Evolutionary conservation across 2,329 filamentous ascomycete genomes (phyloP).

Genomic region (Aspergillus sp.): DNA sequence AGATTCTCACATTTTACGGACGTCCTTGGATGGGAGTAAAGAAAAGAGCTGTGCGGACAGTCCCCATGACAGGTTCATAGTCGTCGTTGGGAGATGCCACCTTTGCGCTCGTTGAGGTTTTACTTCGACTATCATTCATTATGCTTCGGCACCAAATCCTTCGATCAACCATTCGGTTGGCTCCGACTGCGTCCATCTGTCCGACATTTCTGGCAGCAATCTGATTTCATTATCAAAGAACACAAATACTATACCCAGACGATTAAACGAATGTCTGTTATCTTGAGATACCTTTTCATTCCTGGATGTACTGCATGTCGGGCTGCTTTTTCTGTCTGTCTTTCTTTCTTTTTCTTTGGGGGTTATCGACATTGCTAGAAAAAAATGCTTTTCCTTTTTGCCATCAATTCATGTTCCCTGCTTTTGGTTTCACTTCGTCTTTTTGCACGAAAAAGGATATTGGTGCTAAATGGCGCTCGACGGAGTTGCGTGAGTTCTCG

Average conservation of each 20-base stretch:
- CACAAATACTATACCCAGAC: not conserved
- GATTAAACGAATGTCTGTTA: not conserved
- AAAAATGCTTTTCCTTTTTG: too few species aligned
- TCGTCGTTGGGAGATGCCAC: slow-evolving; percentile 56
- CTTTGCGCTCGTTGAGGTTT: slow-evolving; percentile 36
- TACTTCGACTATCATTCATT: slow-evolving; percentile 4
- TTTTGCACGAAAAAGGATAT: not conserved
- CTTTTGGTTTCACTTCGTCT: too few species aligned
- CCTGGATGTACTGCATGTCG: not conserved
- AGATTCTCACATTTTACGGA: slow-evolving; percentile 62
- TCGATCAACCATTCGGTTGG: not conserved
- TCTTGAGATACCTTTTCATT: not conserved
- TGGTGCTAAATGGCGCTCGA: not conserved
- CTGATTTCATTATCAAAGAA: not conserved
- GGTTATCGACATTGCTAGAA: too few species aligned
- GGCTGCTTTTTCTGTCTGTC: too few species aligned
- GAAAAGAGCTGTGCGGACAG: slow-evolving; percentile 53
- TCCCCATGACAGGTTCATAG: slow-evolving; percentile 67
- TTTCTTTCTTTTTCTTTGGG: not conserved
- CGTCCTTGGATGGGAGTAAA: slow-evolving; percentile 57
- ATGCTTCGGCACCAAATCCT: not conserved
- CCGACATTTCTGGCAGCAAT: not conserved
- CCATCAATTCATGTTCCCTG: not conserved
- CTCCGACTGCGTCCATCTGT: not conserved
- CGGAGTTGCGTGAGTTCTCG: not conserved